Conservation (phyloP, 352 stramenopile genomes). For the Globisporangium nodosum region DNA sequence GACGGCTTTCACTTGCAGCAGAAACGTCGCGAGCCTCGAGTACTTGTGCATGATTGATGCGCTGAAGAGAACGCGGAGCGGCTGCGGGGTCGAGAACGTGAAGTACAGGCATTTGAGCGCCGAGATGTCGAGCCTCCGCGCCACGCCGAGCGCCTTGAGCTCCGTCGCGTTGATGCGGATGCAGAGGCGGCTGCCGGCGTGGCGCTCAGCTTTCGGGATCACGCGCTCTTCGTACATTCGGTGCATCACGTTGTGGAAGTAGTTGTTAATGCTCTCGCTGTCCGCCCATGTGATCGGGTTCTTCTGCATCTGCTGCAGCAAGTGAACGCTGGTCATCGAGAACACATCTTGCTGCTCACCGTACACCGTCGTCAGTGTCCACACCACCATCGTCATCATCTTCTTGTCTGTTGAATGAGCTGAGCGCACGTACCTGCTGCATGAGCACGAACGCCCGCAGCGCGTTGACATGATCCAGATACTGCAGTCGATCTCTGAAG, state of each 20-base stretch:
- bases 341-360: slow-evolving; percentile 65
- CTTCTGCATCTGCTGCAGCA: slow-evolving; percentile 47
- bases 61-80: slow-evolving; percentile 60
- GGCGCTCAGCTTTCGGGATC: slow-evolving; percentile 25
- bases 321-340: slow-evolving; percentile 29
- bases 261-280: slow-evolving; percentile 44
- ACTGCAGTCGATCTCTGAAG: slow-evolving; percentile 47
- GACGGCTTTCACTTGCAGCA: slow-evolving; percentile 64
- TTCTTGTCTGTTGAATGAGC: too few species aligned
- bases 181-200: slow-evolving; percentile 38
- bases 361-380: background rate
- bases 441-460: slow-evolving; percentile 67
- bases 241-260: slow-evolving; percentile 51
- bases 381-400: background rate
- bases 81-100: slow-evolving; percentile 36
- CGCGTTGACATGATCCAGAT: slow-evolving; percentile 41
- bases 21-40: slow-evolving; percentile 41
- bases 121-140: slow-evolving; percentile 43
- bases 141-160: slow-evolving; percentile 26
- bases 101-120: slow-evolving; percentile 57
- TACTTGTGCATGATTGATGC: slow-evolving; percentile 56
- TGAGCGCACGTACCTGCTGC: slow-evolving; percentile 37
- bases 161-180: slow-evolving; percentile 46
- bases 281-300: slow-evolving; percentile 56
- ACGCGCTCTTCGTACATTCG: slow-evolving; percentile 36